Evolutionary conservation across 148 eudicot genomes (phyloP), one percentile per base, ranked within the genome.

Genomic region (Polygonum maritimum): DNA sequence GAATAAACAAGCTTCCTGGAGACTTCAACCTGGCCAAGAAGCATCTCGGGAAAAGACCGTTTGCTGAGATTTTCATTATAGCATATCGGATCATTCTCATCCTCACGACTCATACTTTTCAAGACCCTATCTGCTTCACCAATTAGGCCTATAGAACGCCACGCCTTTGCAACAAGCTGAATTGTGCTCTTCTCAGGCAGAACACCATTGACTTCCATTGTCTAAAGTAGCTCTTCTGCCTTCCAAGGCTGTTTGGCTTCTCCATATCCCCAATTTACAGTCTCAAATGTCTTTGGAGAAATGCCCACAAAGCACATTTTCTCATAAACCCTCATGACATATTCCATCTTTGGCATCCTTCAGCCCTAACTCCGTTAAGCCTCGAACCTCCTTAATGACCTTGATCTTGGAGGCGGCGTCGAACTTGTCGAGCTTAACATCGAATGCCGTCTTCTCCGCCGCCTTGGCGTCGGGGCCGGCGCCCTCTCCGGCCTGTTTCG

Each of bases 191-290:
- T 81, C 83, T 88, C 83, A 31, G 97, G 92, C 65, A 72, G 81
- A 73, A 90, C 74, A 2, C 84, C 78, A 52, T 75, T 86, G 44
- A 77, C 80, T 75, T 83, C 85, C 95, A 90, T 90, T 52, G 85
- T 60, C 71, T 82, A 82, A 74, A 92, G 80, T 65, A 87, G 54
- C 76, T 87, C 91, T 81, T 88, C 95, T 0, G 88, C 90, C 75
- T 87, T 88, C 89, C 88, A 82, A 38, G 92, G 97, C 80, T 87
- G 88, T 72, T 88, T 90, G 54, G 89, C 87, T 85, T 88, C 91
- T 38, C 83, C 89, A 74, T 80, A 89, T 12, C 95, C 97, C 85
- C 86, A 87, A 13, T 90, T 92, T 12, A 92, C 79, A 18, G 94
- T 90, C 79, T 92, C 95, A 63, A 92, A 90, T 35, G 97, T 88